Base-by-base conservation (phyloP, 1,284 basidiomycete genomes). In the Ustilago bromivora region DNA sequence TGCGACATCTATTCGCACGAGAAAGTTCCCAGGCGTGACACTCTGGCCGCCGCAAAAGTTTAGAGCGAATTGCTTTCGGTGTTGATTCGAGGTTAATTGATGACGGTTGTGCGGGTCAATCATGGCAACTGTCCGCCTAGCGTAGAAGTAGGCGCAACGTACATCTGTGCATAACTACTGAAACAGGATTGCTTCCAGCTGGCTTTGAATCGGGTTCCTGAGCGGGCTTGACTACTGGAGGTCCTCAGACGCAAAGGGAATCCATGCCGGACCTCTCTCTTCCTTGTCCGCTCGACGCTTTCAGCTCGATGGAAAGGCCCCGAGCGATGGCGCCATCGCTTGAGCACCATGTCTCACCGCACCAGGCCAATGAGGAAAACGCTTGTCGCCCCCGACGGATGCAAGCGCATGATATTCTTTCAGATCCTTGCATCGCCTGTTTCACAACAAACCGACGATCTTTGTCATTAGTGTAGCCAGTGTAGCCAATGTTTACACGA, bases 271-370 rank as follows among this genome's bases (percentile, higher is more conserved):
- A 4, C n/a, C 7, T 32, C 13, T 23, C 12, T 32, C 13, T 12
- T 15, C 31, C 28, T 32, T 32, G 5, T 11, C 4, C 2, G 49
- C 5, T n/a, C 5, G 49, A 32, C 28, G 49, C 28, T 46, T 46
- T 19, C 49, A 9, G 2, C 31, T 17, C 5, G 12, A 32, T 10
- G 31, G 49, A 51, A 51, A 51, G 49, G 28, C 49, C 12, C 49
- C 28, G 49, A 51, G 28, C 49, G 49, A 51, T 51, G 49, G 49
- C 49, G 49, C 49, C 31, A 51, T 51, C 49, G 31, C 8, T 12
- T 32, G 11, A 32, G 23, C 31, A 28, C 23, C 31, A 10, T 32
- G 9, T 12, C 12, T 31, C 12, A 13, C 49, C 23, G 31, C 49
- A 13, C 28, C 49, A 19, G 11, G 49, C 23, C 49, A 32, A 31